Base-by-base conservation (phyloP, 2,329 filamentous ascomycete genomes). In the Cladophialophora exuberans region DNA sequence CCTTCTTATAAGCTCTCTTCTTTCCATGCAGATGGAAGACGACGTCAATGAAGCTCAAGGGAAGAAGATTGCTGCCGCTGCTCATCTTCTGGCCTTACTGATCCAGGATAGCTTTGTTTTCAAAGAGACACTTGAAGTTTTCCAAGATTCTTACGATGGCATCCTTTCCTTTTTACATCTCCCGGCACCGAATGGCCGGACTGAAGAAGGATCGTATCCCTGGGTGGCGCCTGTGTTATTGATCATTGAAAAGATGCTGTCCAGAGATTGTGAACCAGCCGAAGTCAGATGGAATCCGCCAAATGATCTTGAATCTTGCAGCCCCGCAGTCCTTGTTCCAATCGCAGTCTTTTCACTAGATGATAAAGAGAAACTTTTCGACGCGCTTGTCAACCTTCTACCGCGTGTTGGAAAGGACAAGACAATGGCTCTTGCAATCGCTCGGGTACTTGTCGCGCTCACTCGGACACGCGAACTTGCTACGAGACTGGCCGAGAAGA, bases 141-240 rank as follows among this genome's bases (percentile, higher is more conserved):
- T 59, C 31, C 88, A 87, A 67, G 85, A 89, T 15, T 90, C 87
- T 65, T 87, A 97, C 35, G 78, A 79, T 7, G 85, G 85, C 31
- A 84, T 97, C 59, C 79, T 96, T 23, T 80, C 78, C 2, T 97
- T 97, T 70, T 82, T 99, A 63, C 87, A 88, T 65, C 76, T 91
- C 5, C 68, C 72, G 2, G 56, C 66, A 2, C 36, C 61, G 3
- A 78, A 83, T 4, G 76, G 83, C 0, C 83, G 85, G 22, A 83
- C 86, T 52, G 76, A 81, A 0, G 89, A 96, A 44, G 88, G 94
- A 55, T 78, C 90, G n/a, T 89, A 91, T 3, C 89, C 90, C 1
- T 99, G 93, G 91, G 87, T 97, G 61, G 89, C 90, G 10, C 92
- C 94, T 66, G 85, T 97, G 26, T 78, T 99, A 28, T 80, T 97